A percentile compares a stretch with the other conserved stretches of the same genome.
These are phyloP conservation scores for Trypanosoma cruzi DNA, from an alignment of 208 protist genomes.

Conservation along the genomic window DNA sequence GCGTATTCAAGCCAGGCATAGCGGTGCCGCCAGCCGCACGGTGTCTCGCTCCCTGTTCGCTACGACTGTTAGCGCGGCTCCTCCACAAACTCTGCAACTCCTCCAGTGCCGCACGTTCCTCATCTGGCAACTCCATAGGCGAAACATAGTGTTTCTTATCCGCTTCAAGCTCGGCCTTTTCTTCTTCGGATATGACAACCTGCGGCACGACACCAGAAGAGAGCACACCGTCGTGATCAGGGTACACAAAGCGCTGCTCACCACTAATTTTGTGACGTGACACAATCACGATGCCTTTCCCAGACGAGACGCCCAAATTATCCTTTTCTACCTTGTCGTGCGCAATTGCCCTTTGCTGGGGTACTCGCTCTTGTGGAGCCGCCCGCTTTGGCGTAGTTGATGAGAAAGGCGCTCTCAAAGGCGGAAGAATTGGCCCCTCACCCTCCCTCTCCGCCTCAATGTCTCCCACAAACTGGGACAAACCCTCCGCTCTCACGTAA, in stretches of 20 bases:
- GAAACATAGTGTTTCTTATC: constrained; percentile 55
- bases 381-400: too few relatives aligned
- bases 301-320: background rate
- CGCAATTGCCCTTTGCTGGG: background rate
- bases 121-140: constrained; percentile 53
- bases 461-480: constrained; percentile 63
- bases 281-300: constrained; percentile 70
- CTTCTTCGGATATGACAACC: constrained; percentile 69
- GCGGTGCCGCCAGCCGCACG: constrained; percentile 32
- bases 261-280: constrained; percentile 88
- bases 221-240: constrained; percentile 89
- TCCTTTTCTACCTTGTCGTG: background rate
- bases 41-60: constrained; percentile 54
- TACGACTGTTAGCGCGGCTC: constrained; percentile 59
- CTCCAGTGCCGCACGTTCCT: constrained; percentile 80
- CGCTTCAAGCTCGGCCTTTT: constrained; percentile 53
- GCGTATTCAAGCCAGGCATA: constrained; percentile 5
- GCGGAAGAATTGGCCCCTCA: constrained; percentile 55
- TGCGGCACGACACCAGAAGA: constrained; percentile 74
- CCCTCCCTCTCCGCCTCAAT: constrained; percentile 62
- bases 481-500: constrained; percentile 51
- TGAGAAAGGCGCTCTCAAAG: constrained; percentile 19
- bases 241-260: constrained; percentile 67
- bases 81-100: constrained; percentile 84
- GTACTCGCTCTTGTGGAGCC: background rate